Evolutionary conservation across 164 flowering plant genomes (phyloP).

Genomic region (Magnolia officinalis): DNA sequence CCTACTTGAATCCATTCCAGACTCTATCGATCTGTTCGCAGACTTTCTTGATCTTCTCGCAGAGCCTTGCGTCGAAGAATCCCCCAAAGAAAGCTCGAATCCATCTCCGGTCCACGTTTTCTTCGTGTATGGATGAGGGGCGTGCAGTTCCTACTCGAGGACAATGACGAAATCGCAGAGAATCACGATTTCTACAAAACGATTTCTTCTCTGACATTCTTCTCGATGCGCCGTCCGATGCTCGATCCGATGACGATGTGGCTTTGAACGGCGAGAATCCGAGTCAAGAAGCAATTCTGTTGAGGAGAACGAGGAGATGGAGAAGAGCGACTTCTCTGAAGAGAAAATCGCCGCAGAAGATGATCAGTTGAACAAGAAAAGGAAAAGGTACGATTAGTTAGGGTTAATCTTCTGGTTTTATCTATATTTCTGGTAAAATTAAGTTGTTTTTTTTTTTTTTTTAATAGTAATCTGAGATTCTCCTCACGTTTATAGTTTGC

Average conservation of each 20-base stretch:
- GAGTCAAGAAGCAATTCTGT: constrained; percentile 17
- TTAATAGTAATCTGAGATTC: too few species aligned
- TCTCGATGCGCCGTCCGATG: constrained; percentile 20
- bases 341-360: background rate
- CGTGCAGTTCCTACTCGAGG: constrained; percentile 41
- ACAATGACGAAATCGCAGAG: background rate
- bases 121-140: constrained; percentile 33
- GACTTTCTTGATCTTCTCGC: background rate
- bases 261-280: constrained; percentile 9
- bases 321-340: constrained; percentile 7
- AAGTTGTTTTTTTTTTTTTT: too few species aligned
- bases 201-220: constrained; percentile 36
- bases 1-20: constrained; percentile 4
- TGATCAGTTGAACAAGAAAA: constrained; percentile 50
- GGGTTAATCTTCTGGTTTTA: too few species aligned
- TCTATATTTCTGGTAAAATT: too few species aligned
- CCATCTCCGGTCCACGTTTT: constrained; percentile 14
- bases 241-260: constrained; percentile 6
- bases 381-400: constrained; percentile 41
- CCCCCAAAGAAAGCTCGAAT: background rate
- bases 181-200: constrained; percentile 8
- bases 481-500: too few species aligned
- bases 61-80: background rate
- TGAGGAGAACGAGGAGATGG: constrained; percentile 17
- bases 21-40: background rate